These are phyloP conservation scores for Globisporangium splendens DNA, from an alignment of 352 stramenopile genomes.

Conservation along the genomic window DNA sequence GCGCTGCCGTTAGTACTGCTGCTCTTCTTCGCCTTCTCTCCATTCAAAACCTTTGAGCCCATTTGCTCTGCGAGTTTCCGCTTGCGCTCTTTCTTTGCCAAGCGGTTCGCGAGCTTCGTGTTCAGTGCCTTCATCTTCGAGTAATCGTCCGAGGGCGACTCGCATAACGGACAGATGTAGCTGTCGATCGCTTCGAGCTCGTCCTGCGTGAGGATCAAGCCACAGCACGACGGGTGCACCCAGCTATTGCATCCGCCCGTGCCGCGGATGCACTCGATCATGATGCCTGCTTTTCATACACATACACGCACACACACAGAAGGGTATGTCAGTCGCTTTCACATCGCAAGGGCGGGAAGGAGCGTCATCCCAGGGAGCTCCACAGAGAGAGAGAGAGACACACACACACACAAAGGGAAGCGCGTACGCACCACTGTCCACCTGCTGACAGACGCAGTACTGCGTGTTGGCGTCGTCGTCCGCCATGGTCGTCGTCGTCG, in stretches of 20 bases:
- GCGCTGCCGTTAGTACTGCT: background rate
- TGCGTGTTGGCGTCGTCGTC: constrained; percentile 32
- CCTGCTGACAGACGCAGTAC: constrained; percentile 86
- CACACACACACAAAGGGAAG: constrained; percentile 1
- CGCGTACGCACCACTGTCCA: constrained; percentile 54
- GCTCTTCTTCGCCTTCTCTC: constrained; percentile 16
- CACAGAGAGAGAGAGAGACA: too few relatives aligned
- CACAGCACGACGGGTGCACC: constrained; percentile 88
- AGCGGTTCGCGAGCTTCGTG: constrained; percentile 67
- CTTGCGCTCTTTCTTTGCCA: constrained; percentile 45
- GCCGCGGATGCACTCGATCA: constrained; percentile 92
- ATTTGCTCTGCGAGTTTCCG: constrained; percentile 21
- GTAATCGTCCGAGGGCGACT: constrained; percentile 67
- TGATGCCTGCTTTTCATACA: constrained; percentile 60
- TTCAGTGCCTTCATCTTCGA: constrained; percentile 61
- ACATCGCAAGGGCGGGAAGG: background rate
- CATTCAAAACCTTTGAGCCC: constrained; percentile 1
- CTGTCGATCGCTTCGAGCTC: constrained; percentile 82
- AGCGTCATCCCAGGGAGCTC: too few relatives aligned
- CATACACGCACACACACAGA: background rate
- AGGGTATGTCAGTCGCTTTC: background rate
- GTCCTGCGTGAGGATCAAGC: constrained; percentile 79
- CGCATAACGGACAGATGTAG: constrained; percentile 85
- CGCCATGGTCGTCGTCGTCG: constrained; percentile 23
- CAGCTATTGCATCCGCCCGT: constrained; percentile 88